These are phyloP conservation scores for Colletotrichum cereale DNA, from an alignment of 2,329 filamentous ascomycete species.

Conservation along the genomic window DNA sequence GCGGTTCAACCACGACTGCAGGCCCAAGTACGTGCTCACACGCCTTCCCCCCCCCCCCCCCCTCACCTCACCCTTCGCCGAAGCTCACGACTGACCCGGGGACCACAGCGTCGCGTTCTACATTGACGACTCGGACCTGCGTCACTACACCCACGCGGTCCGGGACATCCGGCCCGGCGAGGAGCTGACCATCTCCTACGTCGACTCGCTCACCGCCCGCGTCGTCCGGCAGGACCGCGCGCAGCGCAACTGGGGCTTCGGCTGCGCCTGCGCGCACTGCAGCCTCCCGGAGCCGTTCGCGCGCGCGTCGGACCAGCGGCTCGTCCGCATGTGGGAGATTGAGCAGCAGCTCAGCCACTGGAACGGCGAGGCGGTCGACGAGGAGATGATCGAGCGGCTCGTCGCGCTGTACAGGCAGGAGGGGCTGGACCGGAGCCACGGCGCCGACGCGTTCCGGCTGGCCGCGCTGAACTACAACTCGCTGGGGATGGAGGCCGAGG, in stretches of 20 bases:
- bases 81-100: slow-evolving; percentile 44
- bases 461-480: slow-evolving; percentile 56
- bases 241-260: slow-evolving; percentile 46
- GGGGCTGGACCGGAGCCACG: slow-evolving; percentile 42
- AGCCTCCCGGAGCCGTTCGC: slow-evolving; percentile 40
- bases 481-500: slow-evolving; percentile 52
- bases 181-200: slow-evolving; percentile 53
- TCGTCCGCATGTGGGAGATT: slow-evolving; percentile 42
- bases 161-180: slow-evolving; percentile 50
- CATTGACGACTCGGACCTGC: slow-evolving; percentile 47
- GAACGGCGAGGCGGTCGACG: slow-evolving; percentile 33
- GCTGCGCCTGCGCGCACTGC: slow-evolving; percentile 45
- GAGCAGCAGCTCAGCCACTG: slow-evolving; percentile 39
- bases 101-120: slow-evolving; percentile 46
- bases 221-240: slow-evolving; percentile 44
- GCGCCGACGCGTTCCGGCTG: slow-evolving; percentile 52
- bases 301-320: slow-evolving; percentile 42
- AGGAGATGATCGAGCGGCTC: slow-evolving; percentile 41
- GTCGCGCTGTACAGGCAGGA: slow-evolving; percentile 42
- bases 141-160: slow-evolving; percentile 52
- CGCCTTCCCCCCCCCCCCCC: background rate
- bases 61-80: background rate
- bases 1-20: slow-evolving; percentile 53
- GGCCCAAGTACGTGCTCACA: slow-evolving; percentile 48
- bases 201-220: slow-evolving; percentile 27